Evolutionary conservation across 1,284 basidiomycete genomes (phyloP), one percentile per base, ranked within the genome.

Genomic region (Naganishia sp.): DNA sequence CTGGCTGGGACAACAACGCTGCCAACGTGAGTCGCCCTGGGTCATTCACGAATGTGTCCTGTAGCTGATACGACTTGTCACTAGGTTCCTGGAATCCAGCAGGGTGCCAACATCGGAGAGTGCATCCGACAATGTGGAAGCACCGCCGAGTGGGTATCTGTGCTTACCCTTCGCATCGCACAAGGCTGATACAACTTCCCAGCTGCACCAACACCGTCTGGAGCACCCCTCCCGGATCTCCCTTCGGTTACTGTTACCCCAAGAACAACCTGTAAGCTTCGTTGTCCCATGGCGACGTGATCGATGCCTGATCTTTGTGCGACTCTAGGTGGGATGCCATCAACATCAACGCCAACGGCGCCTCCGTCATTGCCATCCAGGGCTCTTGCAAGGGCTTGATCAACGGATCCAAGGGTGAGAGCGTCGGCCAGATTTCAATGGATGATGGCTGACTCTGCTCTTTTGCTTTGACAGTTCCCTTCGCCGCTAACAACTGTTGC

Each of bases 181-280:
- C 31, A 9, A 60, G 3, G 31, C 46, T 39, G 21, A 60, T 31
- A 28, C 32, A 13, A 5, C 9, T 28, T 51, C 15, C 7, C 23
- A 61, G 57, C 21, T 61, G 57, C 57, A 61, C 57, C 31, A 61
- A 51, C 47, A 61, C 57, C 13, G 57, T 61, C 15, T 51, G 23
- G 46, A 39, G 35, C 35, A 11, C 57, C 21, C 35, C 35, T 39
- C 35, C 35, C 13, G 35, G 35, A 39, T 39, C 35, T 9, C 18
- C 57, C 23, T 35, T 54, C 6, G 57, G 57, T 39, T 42, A 49
- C 35, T 61, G 57, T 11, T 61, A 61, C 57, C 57, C 57, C 35
- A 61, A 61, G 35, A 42, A 51, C 57, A 39, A 39, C 35, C 35
- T 39, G 57, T 61, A 41, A 61, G 57, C 35, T 39, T 39, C 28